Percentiles rank a stretch among this genome's conserved stretches.
Evolutionary conservation across 1,284 basidiomycete genomes (phyloP).

Genomic region (Phylloboletellus chloephorus): DNA sequence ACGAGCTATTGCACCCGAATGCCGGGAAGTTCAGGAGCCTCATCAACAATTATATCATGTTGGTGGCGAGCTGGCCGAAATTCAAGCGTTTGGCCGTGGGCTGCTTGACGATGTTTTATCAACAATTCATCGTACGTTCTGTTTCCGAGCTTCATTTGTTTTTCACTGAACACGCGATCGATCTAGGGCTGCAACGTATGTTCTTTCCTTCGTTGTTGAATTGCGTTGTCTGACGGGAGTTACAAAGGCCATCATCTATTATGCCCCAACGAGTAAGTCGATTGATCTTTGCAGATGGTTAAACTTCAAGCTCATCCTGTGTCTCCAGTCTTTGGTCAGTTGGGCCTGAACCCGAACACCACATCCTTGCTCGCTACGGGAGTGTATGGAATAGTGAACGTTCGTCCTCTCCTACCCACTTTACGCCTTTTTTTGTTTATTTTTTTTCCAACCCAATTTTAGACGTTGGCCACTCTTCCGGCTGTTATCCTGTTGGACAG

Average conservation of each 20-base stretch:
- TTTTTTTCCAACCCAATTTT: background rate
- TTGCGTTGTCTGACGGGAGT: constrained; percentile 9
- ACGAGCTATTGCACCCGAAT: constrained; percentile 17
- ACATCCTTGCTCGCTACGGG: constrained; percentile 32
- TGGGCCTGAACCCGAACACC: constrained; percentile 31
- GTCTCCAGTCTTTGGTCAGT: constrained; percentile 29
- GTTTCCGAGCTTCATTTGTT: background rate
- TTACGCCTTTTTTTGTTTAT: background rate
- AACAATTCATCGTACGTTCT: constrained; percentile 30
- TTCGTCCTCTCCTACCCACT: constrained; percentile 9
- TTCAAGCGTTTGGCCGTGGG: constrained; percentile 31
- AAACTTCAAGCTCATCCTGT: background rate
- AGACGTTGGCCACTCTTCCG: constrained; percentile 29
- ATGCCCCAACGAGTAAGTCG: constrained; percentile 31
- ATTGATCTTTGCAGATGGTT: background rate
- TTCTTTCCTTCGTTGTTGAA: background rate
- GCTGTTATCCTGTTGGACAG: constrained; percentile 29
- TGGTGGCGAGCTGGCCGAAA: constrained; percentile 32
- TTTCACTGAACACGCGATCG: constrained; percentile 3
- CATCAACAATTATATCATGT: constrained; percentile 22
- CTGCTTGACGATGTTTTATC: constrained; percentile 32
- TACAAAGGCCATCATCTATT: constrained; percentile 31
- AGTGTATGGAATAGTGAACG: constrained; percentile 32
- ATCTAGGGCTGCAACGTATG: constrained; percentile 30
- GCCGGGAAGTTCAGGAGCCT: constrained; percentile 18